Evolutionary conservation across 306 rosid genomes (phyloP), one percentile per base, ranked within the genome.

Genomic region (Medicago lupulina): DNA sequence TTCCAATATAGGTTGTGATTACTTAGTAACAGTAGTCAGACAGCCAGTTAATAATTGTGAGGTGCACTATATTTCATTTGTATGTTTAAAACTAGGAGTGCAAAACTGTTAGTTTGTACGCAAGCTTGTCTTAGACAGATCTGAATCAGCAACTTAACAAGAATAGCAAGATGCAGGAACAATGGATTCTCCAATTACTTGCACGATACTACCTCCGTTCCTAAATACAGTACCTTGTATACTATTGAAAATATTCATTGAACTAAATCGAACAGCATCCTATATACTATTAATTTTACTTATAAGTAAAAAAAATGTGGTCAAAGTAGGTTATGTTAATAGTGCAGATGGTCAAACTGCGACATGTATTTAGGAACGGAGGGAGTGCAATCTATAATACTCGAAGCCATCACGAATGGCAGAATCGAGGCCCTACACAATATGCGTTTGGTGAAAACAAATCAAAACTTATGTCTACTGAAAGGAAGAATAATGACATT

Each of bases 381-480:
- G 31, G 31, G 31, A 28, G n/a, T 41, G 61, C 39, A 50, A 50
- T n/a, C 57, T 15, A 58, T 21, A 7, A 58, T 58, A 6, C 63
- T 23, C 34, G 38, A 18, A 40, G 69, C 55, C 54, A 23, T 70
- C 67, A 55, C 6, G 54, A 62, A 75, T 71, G 21, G 46, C 60
- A 54, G 40, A 71, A 55, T 54, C 34, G 41, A 70, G 7, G 46
- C 36, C 71, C 49, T 12, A 62, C 51, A 49, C 18, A 69, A 60
- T 41, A 67, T 31, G 71, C 23, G 53, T 49, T 57, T 80, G 58
- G 49, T 11, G 59, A 81, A 74, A 62, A 43, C 25, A 70, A 70
- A 64, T 41, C 34, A 11, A 65, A 58, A 18, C 16, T 67, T 51
- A 15, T 19, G 40, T 36, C 18, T 18, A 51, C 3, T 14, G 5